These are phyloP conservation scores for Casuarina glauca DNA, from an alignment of 306 rosid genomes.

Conservation along the genomic window DNA sequence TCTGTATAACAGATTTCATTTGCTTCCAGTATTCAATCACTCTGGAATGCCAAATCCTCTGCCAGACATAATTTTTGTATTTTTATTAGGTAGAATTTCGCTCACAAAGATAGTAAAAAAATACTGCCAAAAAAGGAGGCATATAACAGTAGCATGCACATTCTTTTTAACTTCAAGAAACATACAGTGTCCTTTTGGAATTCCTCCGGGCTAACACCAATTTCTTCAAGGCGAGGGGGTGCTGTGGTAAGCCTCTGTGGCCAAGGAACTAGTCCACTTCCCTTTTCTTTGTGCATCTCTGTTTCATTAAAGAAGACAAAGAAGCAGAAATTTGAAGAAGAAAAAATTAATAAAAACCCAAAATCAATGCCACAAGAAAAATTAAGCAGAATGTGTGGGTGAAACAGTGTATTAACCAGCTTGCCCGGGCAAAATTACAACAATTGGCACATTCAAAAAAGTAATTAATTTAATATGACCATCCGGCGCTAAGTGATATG, in stretches of 20 bases:
- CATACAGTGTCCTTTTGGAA: slow-evolving; percentile 58
- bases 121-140: neutral
- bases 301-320: neutral
- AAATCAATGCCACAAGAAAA: neutral
- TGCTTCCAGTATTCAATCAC: slow-evolving; percentile 62
- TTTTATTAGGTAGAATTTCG: neutral
- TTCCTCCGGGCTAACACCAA: slow-evolving; percentile 50
- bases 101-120: neutral
- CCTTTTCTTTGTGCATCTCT: slow-evolving; percentile 53
- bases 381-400: neutral
- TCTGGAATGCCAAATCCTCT: slow-evolving; percentile 57
- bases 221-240: slow-evolving; percentile 58
- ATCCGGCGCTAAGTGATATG: neutral
- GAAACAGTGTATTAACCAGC: neutral
- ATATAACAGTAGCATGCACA: neutral
- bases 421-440: neutral
- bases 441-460: neutral
- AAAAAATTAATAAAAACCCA: slow-evolving; percentile 8
- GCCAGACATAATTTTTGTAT: slow-evolving; percentile 20
- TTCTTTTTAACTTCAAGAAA: slow-evolving; percentile 21
- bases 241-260: slow-evolving; percentile 56
- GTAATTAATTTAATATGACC: neutral
- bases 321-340: slow-evolving; percentile 1
- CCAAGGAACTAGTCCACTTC: slow-evolving; percentile 56
- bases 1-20: slow-evolving; percentile 46